Conservation (phyloP, 2,329 filamentous ascomycete species). For the Sarocladiaceae sp. region DNA sequence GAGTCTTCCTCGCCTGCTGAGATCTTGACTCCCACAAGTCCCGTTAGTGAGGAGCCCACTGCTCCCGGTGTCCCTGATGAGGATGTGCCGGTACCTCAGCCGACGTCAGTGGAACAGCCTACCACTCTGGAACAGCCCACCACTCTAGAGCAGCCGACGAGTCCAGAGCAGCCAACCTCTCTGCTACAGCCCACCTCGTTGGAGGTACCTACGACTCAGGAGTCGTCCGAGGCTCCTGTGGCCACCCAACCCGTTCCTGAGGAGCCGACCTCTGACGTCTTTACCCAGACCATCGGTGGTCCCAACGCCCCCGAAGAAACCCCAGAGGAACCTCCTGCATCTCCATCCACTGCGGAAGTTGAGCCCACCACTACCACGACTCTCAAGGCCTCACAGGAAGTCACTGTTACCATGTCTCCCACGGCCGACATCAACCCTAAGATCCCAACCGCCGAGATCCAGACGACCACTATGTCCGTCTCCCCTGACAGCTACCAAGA, state of each 20-base stretch:
- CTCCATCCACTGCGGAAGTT: background rate
- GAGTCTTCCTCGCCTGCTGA: background rate
- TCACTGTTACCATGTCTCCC: conserved; percentile 11
- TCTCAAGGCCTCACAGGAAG: conserved; percentile 3
- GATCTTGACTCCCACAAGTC: background rate
- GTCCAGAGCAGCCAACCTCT: too few species aligned
- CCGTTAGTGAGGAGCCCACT: background rate
- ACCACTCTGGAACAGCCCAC: too few species aligned
- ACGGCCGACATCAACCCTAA: conserved; percentile 22
- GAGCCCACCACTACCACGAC: conserved; percentile 13
- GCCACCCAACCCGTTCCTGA: background rate
- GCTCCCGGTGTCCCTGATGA: background rate
- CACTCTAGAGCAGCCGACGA: too few species aligned
- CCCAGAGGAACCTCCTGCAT: background rate
- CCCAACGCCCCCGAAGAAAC: background rate
- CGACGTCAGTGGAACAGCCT: too few species aligned
- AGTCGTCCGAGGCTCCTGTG: background rate
- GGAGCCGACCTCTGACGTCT: conserved; percentile 1
- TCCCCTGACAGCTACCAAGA: conserved; percentile 33
- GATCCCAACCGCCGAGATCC: conserved; percentile 36
- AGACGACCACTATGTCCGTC: conserved; percentile 33
- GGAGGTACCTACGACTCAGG: too few species aligned
- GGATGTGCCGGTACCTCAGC: background rate
- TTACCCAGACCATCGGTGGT: conserved; percentile 3
- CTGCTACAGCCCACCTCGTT: too few species aligned